phyloP scores from a whole-genome alignment of 176 grass and related monocot species.

The Neostapfia colusana region DNA sequence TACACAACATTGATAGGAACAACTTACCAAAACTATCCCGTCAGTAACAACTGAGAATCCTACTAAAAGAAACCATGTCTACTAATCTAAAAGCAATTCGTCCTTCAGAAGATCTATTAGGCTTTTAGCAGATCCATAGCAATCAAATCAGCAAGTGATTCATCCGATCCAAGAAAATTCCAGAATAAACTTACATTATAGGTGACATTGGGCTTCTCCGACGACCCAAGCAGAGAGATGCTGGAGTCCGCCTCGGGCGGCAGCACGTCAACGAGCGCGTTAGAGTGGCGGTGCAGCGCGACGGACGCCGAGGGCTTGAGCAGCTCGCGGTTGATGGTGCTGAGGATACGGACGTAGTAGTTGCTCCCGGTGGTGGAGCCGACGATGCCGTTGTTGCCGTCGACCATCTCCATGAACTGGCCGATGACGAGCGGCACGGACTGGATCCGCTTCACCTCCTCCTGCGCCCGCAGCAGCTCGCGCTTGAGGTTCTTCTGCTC shows the following conservation, averaged over 20 bases:
- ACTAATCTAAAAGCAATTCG: slow-evolving; percentile 29
- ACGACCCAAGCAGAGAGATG: slow-evolving; percentile 74
- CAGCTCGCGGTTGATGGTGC: slow-evolving; percentile 78
- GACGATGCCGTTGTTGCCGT: slow-evolving; percentile 79
- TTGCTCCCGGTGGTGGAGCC: slow-evolving; percentile 77
- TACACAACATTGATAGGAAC: not conserved
- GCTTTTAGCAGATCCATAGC: slow-evolving; percentile 7
- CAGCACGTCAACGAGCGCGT: slow-evolving; percentile 81
- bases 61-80: not conserved
- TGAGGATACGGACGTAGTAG: slow-evolving; percentile 86
- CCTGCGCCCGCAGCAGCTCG: slow-evolving; percentile 64
- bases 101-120: not conserved
- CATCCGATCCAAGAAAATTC: not conserved
- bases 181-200: slow-evolving; percentile 62
- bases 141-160: slow-evolving; percentile 1
- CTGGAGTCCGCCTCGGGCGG: slow-evolving; percentile 91
- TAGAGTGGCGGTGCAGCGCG: slow-evolving; percentile 80
- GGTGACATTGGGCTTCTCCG: slow-evolving; percentile 82
- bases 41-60: not conserved
- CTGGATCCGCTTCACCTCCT: slow-evolving; percentile 82
- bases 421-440: slow-evolving; percentile 82
- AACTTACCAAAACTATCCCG: not conserved
- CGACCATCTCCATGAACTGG: slow-evolving; percentile 98
- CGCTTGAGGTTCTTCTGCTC: slow-evolving; percentile 88
- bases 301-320: slow-evolving; percentile 84